These are phyloP conservation scores for Colletotrichum tofieldiae DNA, from an alignment of 2,329 filamentous ascomycete species.

Conservation along the genomic window DNA sequence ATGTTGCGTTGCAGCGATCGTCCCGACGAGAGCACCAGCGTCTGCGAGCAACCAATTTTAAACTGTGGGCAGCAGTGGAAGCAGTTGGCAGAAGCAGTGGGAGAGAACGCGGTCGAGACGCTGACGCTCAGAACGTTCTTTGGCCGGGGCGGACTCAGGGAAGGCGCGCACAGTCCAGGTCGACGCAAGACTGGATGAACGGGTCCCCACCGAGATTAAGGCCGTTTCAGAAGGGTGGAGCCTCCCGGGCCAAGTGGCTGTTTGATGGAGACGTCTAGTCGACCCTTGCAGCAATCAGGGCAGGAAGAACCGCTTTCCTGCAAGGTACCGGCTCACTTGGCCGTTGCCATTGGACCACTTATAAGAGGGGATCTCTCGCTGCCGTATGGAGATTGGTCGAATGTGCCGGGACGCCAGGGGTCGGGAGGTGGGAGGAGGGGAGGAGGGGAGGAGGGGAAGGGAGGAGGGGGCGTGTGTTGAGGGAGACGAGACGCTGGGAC, in stretches of 20 bases:
- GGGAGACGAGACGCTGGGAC: conserved; percentile 24
- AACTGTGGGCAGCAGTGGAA: conserved; percentile 11
- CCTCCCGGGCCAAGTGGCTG: conserved; percentile 34
- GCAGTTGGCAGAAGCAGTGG: not conserved
- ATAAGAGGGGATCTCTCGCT: not conserved
- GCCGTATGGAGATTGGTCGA: conserved; percentile 30
- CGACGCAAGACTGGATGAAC: conserved; percentile 44
- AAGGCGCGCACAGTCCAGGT: conserved; percentile 33
- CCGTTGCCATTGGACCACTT: conserved; percentile 5
- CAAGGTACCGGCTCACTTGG: conserved; percentile 44
- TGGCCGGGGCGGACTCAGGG: not conserved
- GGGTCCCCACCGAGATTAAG: conserved; percentile 44
- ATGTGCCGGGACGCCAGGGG: conserved; percentile 7
- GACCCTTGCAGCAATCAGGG: conserved; percentile 45
- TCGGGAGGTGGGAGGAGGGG: conserved; percentile 23
- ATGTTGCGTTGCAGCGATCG: conserved; percentile 27
- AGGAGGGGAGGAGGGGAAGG: conserved; percentile 14
- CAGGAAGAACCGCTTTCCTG: conserved; percentile 28
- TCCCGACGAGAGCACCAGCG: conserved; percentile 12
- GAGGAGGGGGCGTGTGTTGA: conserved; percentile 7
- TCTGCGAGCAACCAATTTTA: conserved; percentile 3
- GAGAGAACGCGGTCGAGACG: not conserved
- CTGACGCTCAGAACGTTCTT: not conserved
- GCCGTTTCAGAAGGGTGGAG: conserved; percentile 42
- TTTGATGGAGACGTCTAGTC: conserved; percentile 36